These are phyloP conservation scores for Backusella tuberculispora DNA, from an alignment of 192 early-diverging fungal genomes.

Conservation along the genomic window DNA sequence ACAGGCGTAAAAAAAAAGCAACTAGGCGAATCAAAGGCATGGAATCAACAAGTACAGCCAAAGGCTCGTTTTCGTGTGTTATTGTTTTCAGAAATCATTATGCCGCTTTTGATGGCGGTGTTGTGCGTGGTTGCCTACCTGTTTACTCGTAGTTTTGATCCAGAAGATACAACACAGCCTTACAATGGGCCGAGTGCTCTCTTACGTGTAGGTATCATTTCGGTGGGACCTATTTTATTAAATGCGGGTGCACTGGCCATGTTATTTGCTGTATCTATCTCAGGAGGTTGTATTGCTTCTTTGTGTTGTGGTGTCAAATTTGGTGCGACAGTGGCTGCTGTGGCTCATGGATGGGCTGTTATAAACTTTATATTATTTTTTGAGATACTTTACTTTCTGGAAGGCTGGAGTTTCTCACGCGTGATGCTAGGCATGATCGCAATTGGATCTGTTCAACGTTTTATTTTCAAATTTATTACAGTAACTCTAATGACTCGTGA, in stretches of 20 bases:
- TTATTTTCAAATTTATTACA: conserved; percentile 75
- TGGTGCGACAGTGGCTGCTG: conserved; percentile 68
- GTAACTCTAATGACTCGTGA: conserved; percentile 75
- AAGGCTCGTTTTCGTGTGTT: conserved; percentile 69
- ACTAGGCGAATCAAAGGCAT: conserved; percentile 66
- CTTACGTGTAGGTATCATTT: conserved; percentile 62
- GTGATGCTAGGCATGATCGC: conserved; percentile 72
- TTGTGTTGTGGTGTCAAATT: conserved; percentile 60
- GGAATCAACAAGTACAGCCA: conserved; percentile 59
- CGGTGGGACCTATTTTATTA: conserved; percentile 69
- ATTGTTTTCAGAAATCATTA: conserved; percentile 73
- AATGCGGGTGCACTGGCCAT: conserved; percentile 66
- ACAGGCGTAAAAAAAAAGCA: conserved; percentile 79
- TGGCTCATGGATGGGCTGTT: conserved; percentile 66
- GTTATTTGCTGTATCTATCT: conserved; percentile 67
- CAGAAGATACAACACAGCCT: conserved; percentile 18
- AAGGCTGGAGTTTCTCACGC: conserved; percentile 66
- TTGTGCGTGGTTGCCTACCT: conserved; percentile 64
- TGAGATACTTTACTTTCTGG: conserved; percentile 68
- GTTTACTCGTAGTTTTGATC: conserved; percentile 67
- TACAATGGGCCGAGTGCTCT: conserved; percentile 46
- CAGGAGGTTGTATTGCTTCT: conserved; percentile 62
- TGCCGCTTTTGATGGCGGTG: conserved; percentile 65
- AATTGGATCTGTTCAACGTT: conserved; percentile 66
- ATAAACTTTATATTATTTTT: conserved; percentile 67